Conservation (phyloP, 1,139 yeast species). For the Candida anutae region DNA sequence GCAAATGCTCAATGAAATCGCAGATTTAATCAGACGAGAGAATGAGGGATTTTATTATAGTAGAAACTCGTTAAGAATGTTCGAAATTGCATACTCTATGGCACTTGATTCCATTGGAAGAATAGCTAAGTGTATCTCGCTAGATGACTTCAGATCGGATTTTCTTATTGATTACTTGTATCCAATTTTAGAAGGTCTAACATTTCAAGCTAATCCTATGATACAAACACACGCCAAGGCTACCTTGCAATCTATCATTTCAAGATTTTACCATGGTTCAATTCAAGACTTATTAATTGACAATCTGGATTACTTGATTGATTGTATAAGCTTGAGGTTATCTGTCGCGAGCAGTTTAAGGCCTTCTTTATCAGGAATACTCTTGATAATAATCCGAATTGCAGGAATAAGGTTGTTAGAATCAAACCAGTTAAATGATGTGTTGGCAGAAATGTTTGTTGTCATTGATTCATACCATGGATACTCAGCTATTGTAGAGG, state of each 20-base stretch:
- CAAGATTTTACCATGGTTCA: constrained; percentile 49
- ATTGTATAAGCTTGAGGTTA: constrained; percentile 60
- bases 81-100: constrained; percentile 19
- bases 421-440: constrained; percentile 56
- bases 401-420: constrained; percentile 58
- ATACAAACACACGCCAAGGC: constrained; percentile 25
- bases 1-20: constrained; percentile 14
- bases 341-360: constrained; percentile 58
- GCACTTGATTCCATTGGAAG: constrained; percentile 26
- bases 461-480: constrained; percentile 81
- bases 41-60: background rate
- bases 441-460: constrained; percentile 65
- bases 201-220: constrained; percentile 19
- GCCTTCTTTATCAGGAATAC: constrained; percentile 64
- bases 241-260: constrained; percentile 33
- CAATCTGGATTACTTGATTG: constrained; percentile 77
- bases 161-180: constrained; percentile 26
- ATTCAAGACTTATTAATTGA: constrained; percentile 47
- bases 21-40: constrained; percentile 6
- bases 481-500: constrained; percentile 61
- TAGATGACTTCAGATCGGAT: constrained; percentile 23
- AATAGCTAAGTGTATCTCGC: constrained; percentile 15
- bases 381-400: constrained; percentile 57
- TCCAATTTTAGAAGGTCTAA: constrained; percentile 28
- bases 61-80: constrained; percentile 3